Evolutionary conservation across 768 basidiomycete genomes (phyloP), one percentile per base, ranked within the genome.

Genomic region (Russula abietina): DNA sequence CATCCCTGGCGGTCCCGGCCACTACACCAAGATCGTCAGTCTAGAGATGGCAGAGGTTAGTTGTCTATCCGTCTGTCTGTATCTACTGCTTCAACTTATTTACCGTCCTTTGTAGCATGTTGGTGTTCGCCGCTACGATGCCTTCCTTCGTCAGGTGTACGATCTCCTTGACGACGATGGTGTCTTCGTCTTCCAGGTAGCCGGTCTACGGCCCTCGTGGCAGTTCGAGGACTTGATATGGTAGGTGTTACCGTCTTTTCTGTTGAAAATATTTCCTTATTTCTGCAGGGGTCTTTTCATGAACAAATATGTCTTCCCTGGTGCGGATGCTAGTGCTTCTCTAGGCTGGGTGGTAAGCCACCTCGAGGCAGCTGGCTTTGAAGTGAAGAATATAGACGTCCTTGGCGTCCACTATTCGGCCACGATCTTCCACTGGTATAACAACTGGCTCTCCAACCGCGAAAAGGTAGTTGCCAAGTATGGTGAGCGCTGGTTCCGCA

Each of bases 221-320:
- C 97, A 98, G 73, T 98, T 87, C 68, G 97, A 99, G 78, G 97
- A 99, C 73, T 85, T 99, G 60, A 86, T 93, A 68, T 99, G 97
- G 93, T 88, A 69, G 43, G 76, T 73, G 12, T 57, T 56, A 55
- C 38, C 50, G 22, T 19, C 33, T 5, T 19, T 14, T 19, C 22
- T 4, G 5, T 32, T 7, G 1, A 30, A 45, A 22, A 4, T 14
- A 1, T 33, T 11, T 60, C 54, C 32, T 55, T 19, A 57, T 30
- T 53, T n/a, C 54, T 43, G 6, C 45, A 89, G 88, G 91, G 94
- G 93, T 67, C 81, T 95, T 26, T 96, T 95, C 80, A 95, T 95
- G 93, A 95, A 91, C 83, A 94, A 94, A 71, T 98, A 99, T 68
- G 77, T 99, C 72, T 99, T 99, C 87, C 96, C 97, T 50, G 96